These are phyloP conservation scores for Aechmea fasciata DNA, from an alignment of 176 grass and related monocot genomes.

Conservation along the genomic window DNA sequence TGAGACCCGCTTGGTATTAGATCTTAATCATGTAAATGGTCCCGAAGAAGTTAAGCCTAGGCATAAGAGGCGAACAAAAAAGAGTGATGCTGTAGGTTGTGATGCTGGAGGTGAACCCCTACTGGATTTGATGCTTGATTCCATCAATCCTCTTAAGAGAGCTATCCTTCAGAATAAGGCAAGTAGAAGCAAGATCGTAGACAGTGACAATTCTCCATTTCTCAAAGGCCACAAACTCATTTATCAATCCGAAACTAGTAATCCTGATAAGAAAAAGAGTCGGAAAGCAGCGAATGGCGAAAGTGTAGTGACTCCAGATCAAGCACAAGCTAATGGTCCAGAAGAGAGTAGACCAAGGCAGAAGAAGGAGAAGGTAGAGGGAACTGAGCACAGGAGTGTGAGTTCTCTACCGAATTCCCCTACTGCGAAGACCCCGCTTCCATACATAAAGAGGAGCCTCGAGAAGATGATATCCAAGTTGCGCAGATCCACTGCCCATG, in stretches of 20 bases:
- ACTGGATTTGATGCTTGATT: neutral
- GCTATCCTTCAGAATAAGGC: neutral
- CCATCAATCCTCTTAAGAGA: neutral
- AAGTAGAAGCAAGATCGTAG: neutral
- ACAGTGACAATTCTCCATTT: neutral
- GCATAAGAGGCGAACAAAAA: neutral
- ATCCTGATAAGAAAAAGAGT: neutral
- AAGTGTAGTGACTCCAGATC: neutral
- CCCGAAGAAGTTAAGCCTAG: neutral
- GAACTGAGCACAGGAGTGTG: neutral
- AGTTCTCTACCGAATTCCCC: slow-evolving; percentile 2
- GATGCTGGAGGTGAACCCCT: neutral
- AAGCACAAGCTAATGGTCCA: neutral
- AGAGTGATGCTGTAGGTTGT: neutral
- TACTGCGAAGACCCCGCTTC: slow-evolving; percentile 34
- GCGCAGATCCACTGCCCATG: slow-evolving; percentile 12
- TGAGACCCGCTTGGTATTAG: neutral
- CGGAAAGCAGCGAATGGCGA: neutral
- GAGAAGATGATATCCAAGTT: slow-evolving; percentile 78
- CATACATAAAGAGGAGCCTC: slow-evolving; percentile 64
- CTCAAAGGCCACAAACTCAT: neutral
- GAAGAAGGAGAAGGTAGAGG: neutral
- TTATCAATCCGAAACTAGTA: slow-evolving; percentile 9
- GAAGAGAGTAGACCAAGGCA: neutral
- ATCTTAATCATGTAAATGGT: neutral